Conservation (phyloP, 352 stramenopile species). For the Pythium guiyangense region DNA sequence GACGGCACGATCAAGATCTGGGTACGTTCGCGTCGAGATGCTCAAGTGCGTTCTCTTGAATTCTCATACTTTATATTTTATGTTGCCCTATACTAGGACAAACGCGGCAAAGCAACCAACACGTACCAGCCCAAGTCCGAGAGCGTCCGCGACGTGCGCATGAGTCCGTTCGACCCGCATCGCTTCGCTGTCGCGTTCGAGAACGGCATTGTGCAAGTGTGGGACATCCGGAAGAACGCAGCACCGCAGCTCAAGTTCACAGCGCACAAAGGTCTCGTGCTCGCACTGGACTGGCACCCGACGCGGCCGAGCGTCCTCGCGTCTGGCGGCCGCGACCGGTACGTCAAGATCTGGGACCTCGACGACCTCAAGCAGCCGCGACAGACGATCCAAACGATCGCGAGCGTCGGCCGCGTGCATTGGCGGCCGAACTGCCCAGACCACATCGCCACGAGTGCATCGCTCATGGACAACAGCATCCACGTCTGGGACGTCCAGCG, state of each 20-base stretch:
- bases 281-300: conserved; percentile 83
- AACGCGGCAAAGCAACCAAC: conserved; percentile 62
- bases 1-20: conserved; percentile 87
- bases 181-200: conserved; percentile 83
- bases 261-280: conserved; percentile 79
- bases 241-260: conserved; percentile 85
- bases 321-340: conserved; percentile 79
- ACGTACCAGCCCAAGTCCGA: conserved; percentile 86
- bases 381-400: conserved; percentile 86
- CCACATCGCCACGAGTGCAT: conserved; percentile 83
- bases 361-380: conserved; percentile 62
- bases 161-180: conserved; percentile 69
- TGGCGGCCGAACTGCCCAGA: conserved; percentile 76
- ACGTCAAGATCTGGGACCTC: conserved; percentile 86
- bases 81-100: too few relatives aligned
- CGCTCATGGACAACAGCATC: conserved; percentile 85
- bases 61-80: neutral
- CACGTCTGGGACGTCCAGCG: conserved; percentile 84
- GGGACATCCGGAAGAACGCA: conserved; percentile 80
- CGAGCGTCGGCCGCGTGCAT: conserved; percentile 73
- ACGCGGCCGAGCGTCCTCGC: conserved; percentile 61
- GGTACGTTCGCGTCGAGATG: conserved; percentile 26
- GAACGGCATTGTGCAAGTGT: conserved; percentile 85
- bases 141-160: conserved; percentile 78
- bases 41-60: neutral